Evolutionary conservation across 345 rosid species (phyloP), one percentile per base, ranked within the genome.

Genomic region (Balakata baccata): DNA sequence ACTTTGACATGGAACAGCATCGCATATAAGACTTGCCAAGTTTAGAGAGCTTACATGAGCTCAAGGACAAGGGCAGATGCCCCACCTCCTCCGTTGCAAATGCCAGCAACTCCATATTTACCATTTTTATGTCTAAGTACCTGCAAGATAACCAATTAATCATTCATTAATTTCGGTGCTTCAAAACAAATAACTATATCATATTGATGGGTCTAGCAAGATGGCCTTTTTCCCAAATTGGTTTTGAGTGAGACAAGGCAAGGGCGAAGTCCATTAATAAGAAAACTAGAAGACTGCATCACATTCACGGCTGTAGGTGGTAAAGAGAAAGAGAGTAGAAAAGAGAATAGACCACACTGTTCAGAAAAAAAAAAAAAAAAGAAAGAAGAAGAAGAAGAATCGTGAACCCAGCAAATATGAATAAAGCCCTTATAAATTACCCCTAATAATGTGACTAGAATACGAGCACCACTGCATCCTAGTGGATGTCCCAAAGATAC

Each of bases 1-100:
- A 2, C 11, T 29, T 2, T 16, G 17, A 0, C 59, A 63, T 11
- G 8, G 43, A 58, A 74, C 39, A 18, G 49, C 39, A 25, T 37
- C 3, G 0, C 11, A 43, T 12, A 74, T 66, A 46, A 64, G 0
- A 14, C 54, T 65, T 11, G 20, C 45, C n/a, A 69, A 75, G 49
- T 25, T 46, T 41, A 43, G 62, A 68, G 68, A 46, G 62, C 77
- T 77, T 72, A 77, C 73, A 77, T 51, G 57, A 77, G 69, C 49
- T 72, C 81, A 50, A 72, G 56, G 20, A 77, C 81, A 41, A 77
- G 81, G n/a, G 76, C 81, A 67, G 81, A 77, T 37, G 81, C 81
- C 2, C 81, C 81, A 47, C 81, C 81, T 39, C 81, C 81, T n/a
- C 81, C 81, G n/a, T 77, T 77, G 77, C 81, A 77, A 57, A 77